Evolutionary conservation across 371 early-diverging fungal genomes (phyloP).

Genomic region (Actinomortierella ambigua): DNA sequence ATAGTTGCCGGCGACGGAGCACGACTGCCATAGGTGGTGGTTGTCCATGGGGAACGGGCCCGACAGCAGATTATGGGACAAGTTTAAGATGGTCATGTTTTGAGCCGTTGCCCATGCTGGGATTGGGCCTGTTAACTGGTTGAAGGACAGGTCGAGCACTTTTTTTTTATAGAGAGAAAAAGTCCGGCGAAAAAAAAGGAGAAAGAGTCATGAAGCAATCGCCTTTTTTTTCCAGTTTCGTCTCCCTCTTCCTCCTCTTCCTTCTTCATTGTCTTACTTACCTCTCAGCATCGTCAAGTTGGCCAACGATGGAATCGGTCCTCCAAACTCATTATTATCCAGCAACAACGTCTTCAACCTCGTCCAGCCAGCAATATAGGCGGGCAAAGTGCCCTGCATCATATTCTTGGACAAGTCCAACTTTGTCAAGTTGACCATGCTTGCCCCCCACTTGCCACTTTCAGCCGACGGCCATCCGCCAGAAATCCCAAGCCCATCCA

Average conservation of each 20-base stretch:
- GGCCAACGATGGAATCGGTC: conserved; percentile 16
- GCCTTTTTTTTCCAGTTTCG: too few relatives aligned
- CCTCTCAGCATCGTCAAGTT: conserved; percentile 9
- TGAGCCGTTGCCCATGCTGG: conserved; percentile 26
- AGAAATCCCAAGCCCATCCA: conserved; percentile 23
- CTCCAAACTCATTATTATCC: conserved; percentile 43
- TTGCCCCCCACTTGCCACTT: conserved; percentile 11
- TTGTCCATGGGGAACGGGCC: conserved; percentile 28
- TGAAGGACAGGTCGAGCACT: conserved; percentile 34
- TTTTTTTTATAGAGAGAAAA: neutral
- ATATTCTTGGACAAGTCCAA: conserved; percentile 32
- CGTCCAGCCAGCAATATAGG: conserved; percentile 15
- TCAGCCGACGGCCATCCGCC: conserved; percentile 16
- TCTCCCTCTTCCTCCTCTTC: too few relatives aligned
- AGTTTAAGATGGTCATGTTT: conserved; percentile 28
- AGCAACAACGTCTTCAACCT: conserved; percentile 27
- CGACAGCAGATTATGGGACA: conserved; percentile 33
- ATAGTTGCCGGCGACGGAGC: conserved; percentile 34
- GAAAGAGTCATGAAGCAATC: neutral
- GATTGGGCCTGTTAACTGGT: conserved; percentile 28
- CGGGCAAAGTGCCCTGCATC: conserved; percentile 28
- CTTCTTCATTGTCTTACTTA: too few relatives aligned
- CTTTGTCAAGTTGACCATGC: conserved; percentile 35
- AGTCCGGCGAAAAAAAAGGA: neutral
- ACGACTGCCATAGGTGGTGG: conserved; percentile 21